These are phyloP conservation scores for Nadsonia fulvescens DNA, from an alignment of 805 yeast species.

Conservation along the genomic window DNA sequence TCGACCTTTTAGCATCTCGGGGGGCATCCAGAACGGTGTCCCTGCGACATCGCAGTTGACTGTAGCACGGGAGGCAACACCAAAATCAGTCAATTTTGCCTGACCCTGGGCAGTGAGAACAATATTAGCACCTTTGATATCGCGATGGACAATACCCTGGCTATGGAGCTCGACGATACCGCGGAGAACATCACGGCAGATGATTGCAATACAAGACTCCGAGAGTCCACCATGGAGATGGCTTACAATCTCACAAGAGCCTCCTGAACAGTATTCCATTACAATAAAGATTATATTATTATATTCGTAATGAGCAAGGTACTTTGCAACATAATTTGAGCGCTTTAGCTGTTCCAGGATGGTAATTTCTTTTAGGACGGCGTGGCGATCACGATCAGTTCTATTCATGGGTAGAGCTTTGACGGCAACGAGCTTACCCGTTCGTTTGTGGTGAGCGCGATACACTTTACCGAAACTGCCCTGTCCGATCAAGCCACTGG, in stretches of 20 bases:
- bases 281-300: slow-evolving; percentile 78
- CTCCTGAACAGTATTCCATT: slow-evolving; percentile 94
- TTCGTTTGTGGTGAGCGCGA: slow-evolving; percentile 16
- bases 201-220: slow-evolving; percentile 43
- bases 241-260: slow-evolving; percentile 55
- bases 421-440: slow-evolving; percentile 46
- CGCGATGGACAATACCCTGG: slow-evolving; percentile 69
- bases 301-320: slow-evolving; percentile 42
- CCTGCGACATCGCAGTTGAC: too few relatives aligned
- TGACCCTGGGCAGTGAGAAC: slow-evolving; percentile 50
- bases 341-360: slow-evolving; percentile 49
- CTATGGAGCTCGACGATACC: slow-evolving; percentile 67
- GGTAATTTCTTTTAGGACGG: slow-evolving; percentile 58
- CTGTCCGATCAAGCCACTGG: slow-evolving; percentile 11
- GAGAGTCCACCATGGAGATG: slow-evolving; percentile 38
- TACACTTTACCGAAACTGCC: slow-evolving; percentile 14
- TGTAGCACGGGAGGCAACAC: slow-evolving; percentile 76
- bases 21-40: slow-evolving; percentile 98
- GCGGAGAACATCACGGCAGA: slow-evolving; percentile 41
- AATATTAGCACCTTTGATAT: slow-evolving; percentile 79
- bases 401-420: slow-evolving; percentile 72
- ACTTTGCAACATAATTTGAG: slow-evolving; percentile 51
- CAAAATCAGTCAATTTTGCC: slow-evolving; percentile 81
- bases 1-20: slow-evolving; percentile 59
- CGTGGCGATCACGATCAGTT: slow-evolving; percentile 54